phyloP scores from a whole-genome alignment of 1,139 yeast genomes.

The Suhomyces taliae region DNA sequence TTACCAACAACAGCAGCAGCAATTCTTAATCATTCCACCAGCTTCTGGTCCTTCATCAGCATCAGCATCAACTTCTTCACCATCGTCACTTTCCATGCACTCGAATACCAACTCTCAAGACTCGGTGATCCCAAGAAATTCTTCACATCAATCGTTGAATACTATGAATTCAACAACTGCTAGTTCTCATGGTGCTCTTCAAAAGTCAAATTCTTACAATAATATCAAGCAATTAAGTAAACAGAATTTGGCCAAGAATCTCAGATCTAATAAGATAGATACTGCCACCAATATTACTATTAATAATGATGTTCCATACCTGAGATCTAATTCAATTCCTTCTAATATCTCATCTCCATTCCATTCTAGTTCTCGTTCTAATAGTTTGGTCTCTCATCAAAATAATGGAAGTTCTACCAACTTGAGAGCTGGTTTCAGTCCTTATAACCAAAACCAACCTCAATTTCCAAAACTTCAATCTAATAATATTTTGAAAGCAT shows the following conservation, averaged over 20 bases:
- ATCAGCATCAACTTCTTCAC: conserved; percentile 3
- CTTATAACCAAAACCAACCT: conserved; percentile 3
- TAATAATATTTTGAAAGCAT: conserved; percentile 10
- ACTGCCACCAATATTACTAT: conserved; percentile 29
- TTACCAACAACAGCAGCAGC: not conserved
- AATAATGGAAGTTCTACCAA: conserved; percentile 1
- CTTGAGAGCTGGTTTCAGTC: conserved; percentile 5
- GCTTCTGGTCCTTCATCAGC: conserved; percentile 2
- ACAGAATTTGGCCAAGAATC: conserved; percentile 25
- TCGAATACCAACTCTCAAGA: conserved; percentile 6
- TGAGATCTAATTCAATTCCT: conserved; percentile 3
- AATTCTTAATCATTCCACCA: not conserved
- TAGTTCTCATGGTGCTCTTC: conserved; percentile 1
- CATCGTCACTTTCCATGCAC: conserved; percentile 5
- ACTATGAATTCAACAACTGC: conserved; percentile 2
- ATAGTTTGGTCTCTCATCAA: conserved; percentile 6
- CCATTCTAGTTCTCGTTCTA: conserved; percentile 1
- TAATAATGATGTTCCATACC: conserved; percentile 3
- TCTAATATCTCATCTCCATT: not conserved
- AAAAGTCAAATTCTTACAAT: conserved; percentile 13
- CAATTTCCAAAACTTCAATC: conserved; percentile 10
- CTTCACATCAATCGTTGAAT: conserved; percentile 7
- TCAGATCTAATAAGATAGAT: conserved; percentile 31
- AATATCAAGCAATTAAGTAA: conserved; percentile 21
- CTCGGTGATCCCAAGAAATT: conserved; percentile 7